Conservation (phyloP, 371 early-diverging fungal genomes). For the Mortierella sp. region DNA sequence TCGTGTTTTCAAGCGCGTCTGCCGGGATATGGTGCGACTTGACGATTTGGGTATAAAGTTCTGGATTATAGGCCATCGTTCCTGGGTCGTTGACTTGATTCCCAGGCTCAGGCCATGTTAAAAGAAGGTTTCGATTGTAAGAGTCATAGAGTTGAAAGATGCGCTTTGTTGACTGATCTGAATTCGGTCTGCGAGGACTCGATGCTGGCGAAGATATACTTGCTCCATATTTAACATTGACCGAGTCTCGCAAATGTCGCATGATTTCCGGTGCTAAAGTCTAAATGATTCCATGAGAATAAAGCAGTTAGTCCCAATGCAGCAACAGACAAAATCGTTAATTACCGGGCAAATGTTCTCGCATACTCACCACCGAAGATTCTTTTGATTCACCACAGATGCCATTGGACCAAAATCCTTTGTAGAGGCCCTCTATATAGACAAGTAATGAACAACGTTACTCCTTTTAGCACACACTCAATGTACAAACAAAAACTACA, state of each 20-base stretch:
- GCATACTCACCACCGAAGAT: conserved; percentile 36
- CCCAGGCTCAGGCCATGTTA: conserved; percentile 62
- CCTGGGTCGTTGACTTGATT: conserved; percentile 20
- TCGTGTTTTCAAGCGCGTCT: conserved; percentile 54
- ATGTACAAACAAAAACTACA: too few relatives aligned
- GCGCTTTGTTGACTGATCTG: conserved; percentile 44
- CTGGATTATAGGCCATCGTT: conserved; percentile 48
- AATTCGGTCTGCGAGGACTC: conserved; percentile 26
- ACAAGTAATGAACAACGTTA: background rate
- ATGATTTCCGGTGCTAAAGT: conserved; percentile 49
- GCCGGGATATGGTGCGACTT: conserved; percentile 55
- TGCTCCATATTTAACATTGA: conserved; percentile 3
- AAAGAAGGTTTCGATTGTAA: conserved; percentile 45
- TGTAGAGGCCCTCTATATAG: conserved; percentile 48
- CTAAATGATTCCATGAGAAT: conserved; percentile 6
- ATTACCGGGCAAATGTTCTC: too few relatives aligned
- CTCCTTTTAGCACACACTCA: too few relatives aligned
- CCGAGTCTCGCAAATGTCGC: conserved; percentile 43
- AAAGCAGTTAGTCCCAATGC: background rate
- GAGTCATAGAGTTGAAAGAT: conserved; percentile 63
- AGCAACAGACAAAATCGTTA: background rate
- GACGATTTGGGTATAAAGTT: conserved; percentile 57
- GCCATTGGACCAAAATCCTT: conserved; percentile 55
- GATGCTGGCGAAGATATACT: conserved; percentile 11
- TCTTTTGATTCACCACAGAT: conserved; percentile 55